Conservation (phyloP, 169 alveolate species). For the Plasmodium fragile region DNA sequence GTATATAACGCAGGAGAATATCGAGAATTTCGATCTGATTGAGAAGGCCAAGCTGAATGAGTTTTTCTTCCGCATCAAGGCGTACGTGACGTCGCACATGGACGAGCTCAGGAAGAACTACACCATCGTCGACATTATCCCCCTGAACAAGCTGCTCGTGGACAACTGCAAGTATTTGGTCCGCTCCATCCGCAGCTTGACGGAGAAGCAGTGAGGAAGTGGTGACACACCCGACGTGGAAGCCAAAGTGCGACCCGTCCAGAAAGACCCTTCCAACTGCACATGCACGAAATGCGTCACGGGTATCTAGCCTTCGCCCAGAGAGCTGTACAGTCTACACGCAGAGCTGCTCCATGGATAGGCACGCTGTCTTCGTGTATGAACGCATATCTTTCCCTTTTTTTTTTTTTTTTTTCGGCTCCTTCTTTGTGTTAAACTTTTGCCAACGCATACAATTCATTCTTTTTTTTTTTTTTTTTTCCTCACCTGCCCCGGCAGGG, state of each 20-base stretch:
- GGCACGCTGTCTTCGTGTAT: not conserved
- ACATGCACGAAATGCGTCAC: no score
- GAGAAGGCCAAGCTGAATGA: constrained; percentile 57
- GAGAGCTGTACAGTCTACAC: not conserved
- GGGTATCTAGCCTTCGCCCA: not conserved
- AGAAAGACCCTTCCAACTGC: not conserved
- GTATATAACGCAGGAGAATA: constrained; percentile 40
- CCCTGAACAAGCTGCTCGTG: constrained; percentile 24
- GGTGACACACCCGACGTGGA: not conserved
- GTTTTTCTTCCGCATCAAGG: constrained; percentile 63
- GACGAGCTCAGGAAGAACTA: constrained; percentile 61
- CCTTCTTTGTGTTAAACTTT: not conserved
- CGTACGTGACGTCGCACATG: constrained; percentile 67
- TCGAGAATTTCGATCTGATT: constrained; percentile 50
- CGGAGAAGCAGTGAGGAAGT: constrained; percentile 3
- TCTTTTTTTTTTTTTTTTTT: not conserved
- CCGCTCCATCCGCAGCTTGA: constrained; percentile 12
- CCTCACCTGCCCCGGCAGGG: not conserved
- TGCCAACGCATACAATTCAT: not conserved
- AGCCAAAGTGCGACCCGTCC: not conserved
- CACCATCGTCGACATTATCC: constrained; percentile 40
- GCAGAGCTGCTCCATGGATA: not conserved
- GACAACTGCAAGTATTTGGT: constrained; percentile 44
- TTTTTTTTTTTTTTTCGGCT: not conserved
- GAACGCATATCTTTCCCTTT: not conserved